A percentile compares a stretch with the other conserved stretches of the same genome.
Conservation (phyloP, 75 land plant genomes). For the Ceratopteris richardii region DNA sequence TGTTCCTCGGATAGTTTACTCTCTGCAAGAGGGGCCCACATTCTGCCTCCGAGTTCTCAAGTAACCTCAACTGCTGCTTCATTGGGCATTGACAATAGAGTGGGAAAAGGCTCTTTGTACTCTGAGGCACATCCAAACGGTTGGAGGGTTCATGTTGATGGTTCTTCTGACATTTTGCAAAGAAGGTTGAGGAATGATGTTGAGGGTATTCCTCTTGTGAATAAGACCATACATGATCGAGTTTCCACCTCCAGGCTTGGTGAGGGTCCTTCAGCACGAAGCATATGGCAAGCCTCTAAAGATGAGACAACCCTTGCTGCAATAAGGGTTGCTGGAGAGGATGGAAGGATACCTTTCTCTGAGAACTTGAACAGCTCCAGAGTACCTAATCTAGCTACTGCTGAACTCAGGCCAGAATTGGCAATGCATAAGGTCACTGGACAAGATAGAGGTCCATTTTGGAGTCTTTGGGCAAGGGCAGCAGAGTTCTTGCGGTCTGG, state of each 20-base stretch:
- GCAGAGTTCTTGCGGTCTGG: conserved; percentile 39
- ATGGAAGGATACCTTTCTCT: background rate
- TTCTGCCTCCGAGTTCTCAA: conserved; percentile 1
- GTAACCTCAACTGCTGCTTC: conserved; percentile 9
- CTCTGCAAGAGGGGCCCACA: conserved; percentile 6
- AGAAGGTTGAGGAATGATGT: conserved; percentile 6
- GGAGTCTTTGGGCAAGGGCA: conserved; percentile 53
- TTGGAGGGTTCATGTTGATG: conserved; percentile 8
- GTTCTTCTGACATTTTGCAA: conserved; percentile 5
- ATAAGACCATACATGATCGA: conserved; percentile 18
- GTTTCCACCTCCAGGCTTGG: conserved; percentile 15
- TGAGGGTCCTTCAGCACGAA: conserved; percentile 34
- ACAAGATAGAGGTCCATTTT: conserved; percentile 16
- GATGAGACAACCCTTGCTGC: conserved; percentile 39
- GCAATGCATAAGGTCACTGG: conserved; percentile 3
- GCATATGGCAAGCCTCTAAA: conserved; percentile 35
- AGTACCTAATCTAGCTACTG: background rate
- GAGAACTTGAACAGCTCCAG: background rate
- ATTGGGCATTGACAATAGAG: conserved; percentile 5
- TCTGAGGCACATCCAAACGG: conserved; percentile 15
- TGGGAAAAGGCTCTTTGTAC: background rate
- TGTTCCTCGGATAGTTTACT: conserved; percentile 30
- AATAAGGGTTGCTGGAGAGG: conserved; percentile 30
- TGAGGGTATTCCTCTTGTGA: conserved; percentile 8
- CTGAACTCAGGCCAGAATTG: background rate